Base-by-base conservation (phyloP, 257 asterid genomes). In the Penstemon barbatus region DNA sequence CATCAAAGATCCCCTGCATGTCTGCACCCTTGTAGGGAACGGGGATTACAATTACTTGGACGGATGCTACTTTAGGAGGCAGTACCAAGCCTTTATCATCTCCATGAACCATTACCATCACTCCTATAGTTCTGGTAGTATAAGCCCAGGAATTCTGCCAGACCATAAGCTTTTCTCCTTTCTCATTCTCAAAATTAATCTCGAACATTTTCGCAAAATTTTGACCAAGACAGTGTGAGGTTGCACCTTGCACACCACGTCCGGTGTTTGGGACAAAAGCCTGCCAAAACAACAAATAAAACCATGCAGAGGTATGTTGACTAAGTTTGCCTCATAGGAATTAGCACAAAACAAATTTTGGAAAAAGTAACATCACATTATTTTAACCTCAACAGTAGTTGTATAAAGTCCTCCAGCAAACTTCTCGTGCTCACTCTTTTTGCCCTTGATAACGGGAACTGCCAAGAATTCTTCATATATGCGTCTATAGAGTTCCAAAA, bases 111-210 rank as follows among this genome's bases (percentile, higher is more conserved):
- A 93, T 93, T 57, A 93, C 74, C 99, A 93, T 93, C 72, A 93
- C 99, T 55, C 99, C 99, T 54, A 93, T 90, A 62, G 99, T 87
- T 84, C 99, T 82, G 56, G 99, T 90, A 52, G 90, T 84, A 75
- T 88, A 90, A 36, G 96, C 99, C 99, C 99, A 93, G 13, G 99
- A 93, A 75, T 93, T 93, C 84, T 93, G 98, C 98, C 99, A 93
- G 65, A 85, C 97, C 97, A 90, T 82, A 66, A 82, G 77, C 82
- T 83, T 93, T 75, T 90, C 97, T 67, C 98, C 95, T 78, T 90
- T 93, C 73, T 93, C 98, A 66, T 88, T 79, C 81, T 93, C 99
- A 67, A 87, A 90, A 56, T 86, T 80, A 51, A 90, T 93, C 83
- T 93, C 99, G 54, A 88, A 90, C 95, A 88, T 90, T 77, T 85